These are phyloP conservation scores for Diplodia scrobiculata DNA, from an alignment of 2,329 filamentous ascomycete genomes.

Conservation along the genomic window DNA sequence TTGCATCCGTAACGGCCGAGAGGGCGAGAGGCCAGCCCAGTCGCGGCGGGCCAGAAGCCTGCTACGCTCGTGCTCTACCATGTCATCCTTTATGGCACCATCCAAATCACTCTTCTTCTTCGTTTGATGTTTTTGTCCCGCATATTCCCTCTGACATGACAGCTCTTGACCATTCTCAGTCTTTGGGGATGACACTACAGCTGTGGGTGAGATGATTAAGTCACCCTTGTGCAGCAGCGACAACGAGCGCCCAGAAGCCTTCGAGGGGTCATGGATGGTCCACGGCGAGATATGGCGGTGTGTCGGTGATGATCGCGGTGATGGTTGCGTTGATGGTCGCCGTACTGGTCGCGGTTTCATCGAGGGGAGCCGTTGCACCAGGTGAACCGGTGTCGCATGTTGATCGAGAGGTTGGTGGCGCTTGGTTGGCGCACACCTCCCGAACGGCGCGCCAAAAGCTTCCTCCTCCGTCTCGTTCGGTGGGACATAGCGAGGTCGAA, in stretches of 20 bases:
- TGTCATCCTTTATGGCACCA: slow-evolving; percentile 30
- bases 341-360: background rate
- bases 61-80: slow-evolving; percentile 33
- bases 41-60: slow-evolving; percentile 40
- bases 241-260: background rate
- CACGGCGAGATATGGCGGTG: slow-evolving; percentile 10
- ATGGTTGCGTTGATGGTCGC: background rate
- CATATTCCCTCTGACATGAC: background rate
- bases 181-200: background rate
- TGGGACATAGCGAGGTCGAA: slow-evolving; percentile 36
- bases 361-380: slow-evolving; percentile 6
- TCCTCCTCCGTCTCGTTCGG: slow-evolving; percentile 4
- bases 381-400: slow-evolving; percentile 3
- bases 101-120: background rate
- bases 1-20: slow-evolving; percentile 38
- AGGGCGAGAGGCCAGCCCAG: slow-evolving; percentile 41
- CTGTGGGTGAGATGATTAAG: background rate
- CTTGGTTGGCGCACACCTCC: background rate
- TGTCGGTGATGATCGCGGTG: background rate
- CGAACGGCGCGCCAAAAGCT: background rate
- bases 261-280: background rate
- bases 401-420: slow-evolving; percentile 1
- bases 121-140: background rate
- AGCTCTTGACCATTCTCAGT: background rate
- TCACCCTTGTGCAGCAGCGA: background rate